phyloP scores from a whole-genome alignment of 768 basidiomycete species.

The Chalciporus pseudorubinellus region DNA sequence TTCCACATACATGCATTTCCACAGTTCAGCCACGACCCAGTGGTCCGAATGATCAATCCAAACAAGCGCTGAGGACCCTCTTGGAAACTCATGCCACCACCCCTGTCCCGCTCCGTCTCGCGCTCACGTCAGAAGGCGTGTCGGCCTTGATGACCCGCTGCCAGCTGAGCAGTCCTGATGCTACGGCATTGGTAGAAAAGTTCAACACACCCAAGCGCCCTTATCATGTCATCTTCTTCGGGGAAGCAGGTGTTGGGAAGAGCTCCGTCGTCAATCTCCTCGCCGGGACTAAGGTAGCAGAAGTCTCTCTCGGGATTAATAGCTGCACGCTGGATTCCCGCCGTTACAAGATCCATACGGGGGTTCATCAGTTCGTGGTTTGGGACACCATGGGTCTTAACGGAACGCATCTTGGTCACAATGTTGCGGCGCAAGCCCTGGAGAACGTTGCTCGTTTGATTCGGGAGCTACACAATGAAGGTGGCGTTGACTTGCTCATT shows the following conservation, averaged over 20 bases:
- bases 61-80: slow-evolving; percentile 6
- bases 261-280: slow-evolving; percentile 43
- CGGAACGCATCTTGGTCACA: slow-evolving; percentile 8
- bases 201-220: slow-evolving; percentile 13
- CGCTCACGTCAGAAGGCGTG: slow-evolving; percentile 13
- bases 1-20: slow-evolving; percentile 20
- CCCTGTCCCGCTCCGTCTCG: slow-evolving; percentile 12
- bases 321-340: slow-evolving; percentile 35
- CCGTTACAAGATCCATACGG: slow-evolving; percentile 23
- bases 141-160: slow-evolving; percentile 11
- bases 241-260: slow-evolving; percentile 41
- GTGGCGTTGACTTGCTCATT: slow-evolving; percentile 39
- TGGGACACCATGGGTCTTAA: slow-evolving; percentile 35
- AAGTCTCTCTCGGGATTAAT: slow-evolving; percentile 20
- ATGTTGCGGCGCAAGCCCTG: slow-evolving; percentile 17
- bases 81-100: slow-evolving; percentile 6
- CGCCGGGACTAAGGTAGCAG: slow-evolving; percentile 20
- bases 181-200: slow-evolving; percentile 8
- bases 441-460: slow-evolving; percentile 30
- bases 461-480: slow-evolving; percentile 22
- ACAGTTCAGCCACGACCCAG: slow-evolving; percentile 3
- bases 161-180: slow-evolving; percentile 10
- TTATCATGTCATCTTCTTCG: slow-evolving; percentile 38
- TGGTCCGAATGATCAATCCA: slow-evolving; percentile 13
- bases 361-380: slow-evolving; percentile 20